phyloP scores from a whole-genome alignment of 2,329 filamentous ascomycete species.

The Ophiobolus disseminans region DNA sequence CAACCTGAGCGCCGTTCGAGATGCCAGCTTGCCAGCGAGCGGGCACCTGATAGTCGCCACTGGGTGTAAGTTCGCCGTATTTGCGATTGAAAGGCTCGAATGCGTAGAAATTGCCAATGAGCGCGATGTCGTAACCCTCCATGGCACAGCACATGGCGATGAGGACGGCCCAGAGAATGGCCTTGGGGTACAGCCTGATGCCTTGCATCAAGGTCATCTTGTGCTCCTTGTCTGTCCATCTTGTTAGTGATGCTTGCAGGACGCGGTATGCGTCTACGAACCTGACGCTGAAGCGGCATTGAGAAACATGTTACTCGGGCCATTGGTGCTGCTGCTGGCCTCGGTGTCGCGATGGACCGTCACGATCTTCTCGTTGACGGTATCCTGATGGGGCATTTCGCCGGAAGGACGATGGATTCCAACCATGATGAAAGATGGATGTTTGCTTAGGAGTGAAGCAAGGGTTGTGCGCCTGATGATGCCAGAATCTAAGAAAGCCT shows the following conservation, averaged over 20 bases:
- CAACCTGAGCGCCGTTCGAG: background rate
- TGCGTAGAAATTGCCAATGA: conserved; percentile 77
- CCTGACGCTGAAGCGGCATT: background rate
- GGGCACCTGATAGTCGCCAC: conserved; percentile 39
- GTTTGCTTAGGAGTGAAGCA: no score
- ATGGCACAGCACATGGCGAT: conserved; percentile 86
- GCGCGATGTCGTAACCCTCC: conserved; percentile 83
- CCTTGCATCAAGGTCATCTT: conserved; percentile 68
- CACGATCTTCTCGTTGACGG: no score
- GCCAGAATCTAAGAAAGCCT: no score
- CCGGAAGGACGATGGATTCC: no score
- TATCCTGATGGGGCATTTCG: no score
- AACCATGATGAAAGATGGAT: no score
- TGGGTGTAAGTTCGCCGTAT: conserved; percentile 42
- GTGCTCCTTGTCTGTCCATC: conserved; percentile 20
- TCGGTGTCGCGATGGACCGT: no score
- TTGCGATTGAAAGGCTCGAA: conserved; percentile 50
- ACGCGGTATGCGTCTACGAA: background rate
- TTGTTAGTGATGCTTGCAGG: background rate
- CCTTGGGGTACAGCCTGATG: conserved; percentile 80
- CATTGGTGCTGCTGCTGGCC: no score
- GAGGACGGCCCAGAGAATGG: conserved; percentile 78
- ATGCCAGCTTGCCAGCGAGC: background rate
- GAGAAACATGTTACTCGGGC: background rate
- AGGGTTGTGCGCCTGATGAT: no score